Evolutionary conservation across 2,329 filamentous ascomycete genomes (phyloP).

Genomic region (Fusarium paranaense): DNA sequence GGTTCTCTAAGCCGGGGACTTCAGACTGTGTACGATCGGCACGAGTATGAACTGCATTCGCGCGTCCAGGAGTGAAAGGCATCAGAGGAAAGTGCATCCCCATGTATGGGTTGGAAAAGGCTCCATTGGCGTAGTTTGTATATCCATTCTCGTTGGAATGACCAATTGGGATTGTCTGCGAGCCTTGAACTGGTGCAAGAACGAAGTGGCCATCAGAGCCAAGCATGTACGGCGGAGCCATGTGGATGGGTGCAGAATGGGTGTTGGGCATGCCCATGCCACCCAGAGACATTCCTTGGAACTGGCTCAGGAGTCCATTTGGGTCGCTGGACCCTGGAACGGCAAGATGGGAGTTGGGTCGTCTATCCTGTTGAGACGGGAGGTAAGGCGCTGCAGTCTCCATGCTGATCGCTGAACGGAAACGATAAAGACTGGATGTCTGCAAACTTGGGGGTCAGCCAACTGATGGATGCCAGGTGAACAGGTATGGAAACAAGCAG

Average conservation of each 20-base stretch:
- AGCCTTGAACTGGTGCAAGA: conserved; percentile 50
- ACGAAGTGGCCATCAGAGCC: conserved; percentile 54
- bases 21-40: conserved; percentile 62
- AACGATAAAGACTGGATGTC: conserved; percentile 51
- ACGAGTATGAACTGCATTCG: conserved; percentile 57
- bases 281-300: conserved; percentile 53
- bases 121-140: conserved; percentile 48
- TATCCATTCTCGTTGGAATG: conserved; percentile 51
- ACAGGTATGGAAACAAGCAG: background rate
- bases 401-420: conserved; percentile 49
- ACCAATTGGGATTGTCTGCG: conserved; percentile 51
- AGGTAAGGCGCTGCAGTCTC: conserved; percentile 51
- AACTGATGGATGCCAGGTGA: background rate
- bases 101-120: conserved; percentile 53
- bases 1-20: conserved; percentile 72
- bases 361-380: conserved; percentile 45
- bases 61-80: conserved; percentile 66
- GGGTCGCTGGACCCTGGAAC: conserved; percentile 48
- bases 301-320: conserved; percentile 49
- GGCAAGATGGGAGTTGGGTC: conserved; percentile 45
- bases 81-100: conserved; percentile 54
- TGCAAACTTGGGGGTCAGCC: conserved; percentile 6
- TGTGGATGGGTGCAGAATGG: conserved; percentile 49
- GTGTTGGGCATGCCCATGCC: conserved; percentile 49
- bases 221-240: conserved; percentile 52